Base-by-base conservation (phyloP, 306 rosid genomes). In the Clitoria ternatea region DNA sequence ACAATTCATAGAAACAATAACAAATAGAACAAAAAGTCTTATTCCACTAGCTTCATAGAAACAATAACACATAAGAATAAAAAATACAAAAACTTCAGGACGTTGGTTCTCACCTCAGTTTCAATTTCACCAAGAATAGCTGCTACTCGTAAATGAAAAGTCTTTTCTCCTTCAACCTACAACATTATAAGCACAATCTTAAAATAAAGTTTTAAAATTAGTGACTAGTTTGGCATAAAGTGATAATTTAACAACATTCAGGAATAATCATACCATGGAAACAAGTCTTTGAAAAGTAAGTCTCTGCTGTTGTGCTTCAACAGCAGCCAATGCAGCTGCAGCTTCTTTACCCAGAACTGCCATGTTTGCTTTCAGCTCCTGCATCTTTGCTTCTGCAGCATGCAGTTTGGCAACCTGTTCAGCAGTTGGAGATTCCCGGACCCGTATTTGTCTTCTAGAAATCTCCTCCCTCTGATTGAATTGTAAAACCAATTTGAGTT, bases 241-340 rank as follows among this genome's bases (percentile, higher is more conserved):
- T 59, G 53, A 67, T 43, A 13, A n/a, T n/a, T n/a, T 33, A 39
- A 69, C 17, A 14, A 64, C 40, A 85, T 56, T 12, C 69, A 43
- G 3, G 44, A 52, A 27, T 77, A 62, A 62, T 81, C 80, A 75
- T 82, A 95, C 99, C 99, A 91, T 77, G n/a, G 97, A 80, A 79
- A 91, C 96, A 76, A 95, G 99, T 84, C 99, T 91, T 87, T 94
- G 99, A 70, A 95, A 95, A 64, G 99, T 87, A 74, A 95, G 86
- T 82, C 99, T 87, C 80, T 89, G 96, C 78, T 95, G 96, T 70
- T 94, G 99, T 59, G 95, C 85, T 60, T 87, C 97, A 22, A 94
- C 97, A 66, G 97, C 96, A 79, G 97, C 96, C 85, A 95, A 77
- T 19, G 96, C 97, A 73, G 97, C 88, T 20, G 86, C 14, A 73